Evolutionary conservation across 768 basidiomycete genomes (phyloP), one percentile per base, ranked within the genome.

Genomic region (Lactifluus subvellereus): DNA sequence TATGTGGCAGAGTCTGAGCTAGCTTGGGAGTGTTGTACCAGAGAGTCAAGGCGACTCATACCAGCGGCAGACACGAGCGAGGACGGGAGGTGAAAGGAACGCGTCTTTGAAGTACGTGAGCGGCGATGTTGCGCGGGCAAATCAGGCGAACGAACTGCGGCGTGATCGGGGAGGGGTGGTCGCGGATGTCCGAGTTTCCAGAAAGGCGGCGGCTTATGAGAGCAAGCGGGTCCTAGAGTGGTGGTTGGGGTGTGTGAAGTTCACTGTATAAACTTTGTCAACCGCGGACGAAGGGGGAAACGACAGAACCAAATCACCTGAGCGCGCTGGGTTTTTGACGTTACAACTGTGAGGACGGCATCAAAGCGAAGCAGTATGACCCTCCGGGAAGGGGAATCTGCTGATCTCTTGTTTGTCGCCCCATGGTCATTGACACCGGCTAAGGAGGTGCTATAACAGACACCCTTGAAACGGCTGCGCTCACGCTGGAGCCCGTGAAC

Each of bases 381-480:
- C 38, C 52, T 57, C 57, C 64, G 52, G 37, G 66, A 65, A 66
- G 63, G 62, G 66, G 62, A 59, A 66, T 66, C 59, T 66, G 66
- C 53, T 65, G 58, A 66, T 66, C 66, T 50, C 63, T 50, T 60
- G 66, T 65, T 65, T 54, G 63, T 65, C 52, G 66, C 63, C 63
- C 58, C 58, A 67, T 55, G 40, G 62, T 64, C 65, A 64, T 66
- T 67, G 66, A 67, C 66, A 67, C 66, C 66, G 66, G 66, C 66
- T 67, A 58, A 65, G 37, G 56, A 64, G 56, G 65, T 62, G 57
- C 61, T 63, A 60, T 64, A 59, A 64, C 57, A 58, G 66, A 66
- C 63, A 64, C 62, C 66, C 66, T 65, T 65, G 62, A 60, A 66
- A 65, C 63, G 57, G 66, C 66, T 66, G 54, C 53, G 59, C 58